Evolutionary conservation across 768 basidiomycete genomes (phyloP).

Genomic region (Suillus weaverae): DNA sequence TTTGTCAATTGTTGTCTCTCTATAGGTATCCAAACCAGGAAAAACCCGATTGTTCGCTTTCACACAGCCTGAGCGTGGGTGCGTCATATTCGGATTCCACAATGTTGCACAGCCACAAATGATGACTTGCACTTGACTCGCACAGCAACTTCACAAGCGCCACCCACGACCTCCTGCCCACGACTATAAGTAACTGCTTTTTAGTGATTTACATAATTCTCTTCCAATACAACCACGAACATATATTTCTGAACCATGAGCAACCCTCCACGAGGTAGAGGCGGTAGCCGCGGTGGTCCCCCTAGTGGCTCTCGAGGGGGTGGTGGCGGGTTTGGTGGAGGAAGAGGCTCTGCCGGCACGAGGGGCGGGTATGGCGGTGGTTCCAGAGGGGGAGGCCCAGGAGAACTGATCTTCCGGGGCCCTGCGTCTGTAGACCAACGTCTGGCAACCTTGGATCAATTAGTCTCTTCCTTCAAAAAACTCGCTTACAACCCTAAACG

Average conservation of each 20-base stretch:
- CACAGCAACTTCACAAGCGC: not conserved
- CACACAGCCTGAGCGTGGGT: too few relatives aligned
- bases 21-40: not conserved
- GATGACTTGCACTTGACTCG: not conserved
- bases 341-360: conserved; percentile 9
- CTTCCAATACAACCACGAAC: not conserved
- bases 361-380: conserved; percentile 29
- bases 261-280: conserved; percentile 16
- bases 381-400: conserved; percentile 26
- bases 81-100: too few relatives aligned
- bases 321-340: conserved; percentile 18
- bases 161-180: not conserved
- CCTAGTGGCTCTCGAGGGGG: conserved; percentile 18
- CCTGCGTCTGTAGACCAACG: conserved; percentile 35
- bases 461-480: conserved; percentile 31
- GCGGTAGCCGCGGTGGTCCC: conserved; percentile 15
- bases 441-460: conserved; percentile 26
- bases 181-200: not conserved
- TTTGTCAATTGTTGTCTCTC: not conserved
- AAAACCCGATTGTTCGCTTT: not conserved
- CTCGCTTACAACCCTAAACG: conserved; percentile 34
- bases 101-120: not conserved
- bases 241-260: not conserved
- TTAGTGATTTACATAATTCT: not conserved
- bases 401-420: conserved; percentile 30